These are phyloP conservation scores for Ophiostoma piceae DNA, from an alignment of 2,329 filamentous ascomycete genomes.

Conservation along the genomic window DNA sequence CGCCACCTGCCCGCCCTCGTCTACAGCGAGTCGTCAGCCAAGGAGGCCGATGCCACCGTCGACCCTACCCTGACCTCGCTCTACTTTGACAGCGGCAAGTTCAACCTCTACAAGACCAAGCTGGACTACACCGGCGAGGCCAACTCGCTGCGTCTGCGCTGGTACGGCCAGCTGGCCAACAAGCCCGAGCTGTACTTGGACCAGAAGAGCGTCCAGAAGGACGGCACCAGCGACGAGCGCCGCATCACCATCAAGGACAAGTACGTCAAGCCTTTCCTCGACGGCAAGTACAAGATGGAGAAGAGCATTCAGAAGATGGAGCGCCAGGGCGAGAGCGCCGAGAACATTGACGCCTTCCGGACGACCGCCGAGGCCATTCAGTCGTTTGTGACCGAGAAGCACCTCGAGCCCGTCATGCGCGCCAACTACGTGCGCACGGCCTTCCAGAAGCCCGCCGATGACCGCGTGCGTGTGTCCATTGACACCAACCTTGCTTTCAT, in stretches of 20 bases:
- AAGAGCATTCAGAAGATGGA: constrained; percentile 85
- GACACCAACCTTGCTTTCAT: constrained; percentile 92
- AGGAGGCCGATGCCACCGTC: constrained; percentile 71
- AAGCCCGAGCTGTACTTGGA: constrained; percentile 80
- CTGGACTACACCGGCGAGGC: constrained; percentile 64
- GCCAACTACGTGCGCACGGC: constrained; percentile 93
- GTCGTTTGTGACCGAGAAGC: constrained; percentile 67
- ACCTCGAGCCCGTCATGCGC: constrained; percentile 76
- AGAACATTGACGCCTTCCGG: constrained; percentile 64
- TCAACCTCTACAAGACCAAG: constrained; percentile 81
- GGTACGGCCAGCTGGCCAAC: constrained; percentile 79
- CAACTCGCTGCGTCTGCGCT: constrained; percentile 74
- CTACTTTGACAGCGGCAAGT: constrained; percentile 87
- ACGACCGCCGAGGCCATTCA: constrained; percentile 71
- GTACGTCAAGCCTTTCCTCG: constrained; percentile 81
- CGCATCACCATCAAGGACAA: constrained; percentile 88
- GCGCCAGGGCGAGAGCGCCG: constrained; percentile 61
- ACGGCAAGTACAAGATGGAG: constrained; percentile 85
- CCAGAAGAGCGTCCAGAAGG: constrained; percentile 77
- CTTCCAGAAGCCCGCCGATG: constrained; percentile 91
- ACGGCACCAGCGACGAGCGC: constrained; percentile 71
- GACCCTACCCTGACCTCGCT: constrained; percentile 92
- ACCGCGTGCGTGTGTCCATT: constrained; percentile 84
- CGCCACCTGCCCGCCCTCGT: constrained; percentile 85
- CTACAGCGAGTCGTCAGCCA: constrained; percentile 82